These are phyloP conservation scores for Penicillium argentinense DNA, from an alignment of 495 filamentous ascomycete species.

Conservation along the genomic window DNA sequence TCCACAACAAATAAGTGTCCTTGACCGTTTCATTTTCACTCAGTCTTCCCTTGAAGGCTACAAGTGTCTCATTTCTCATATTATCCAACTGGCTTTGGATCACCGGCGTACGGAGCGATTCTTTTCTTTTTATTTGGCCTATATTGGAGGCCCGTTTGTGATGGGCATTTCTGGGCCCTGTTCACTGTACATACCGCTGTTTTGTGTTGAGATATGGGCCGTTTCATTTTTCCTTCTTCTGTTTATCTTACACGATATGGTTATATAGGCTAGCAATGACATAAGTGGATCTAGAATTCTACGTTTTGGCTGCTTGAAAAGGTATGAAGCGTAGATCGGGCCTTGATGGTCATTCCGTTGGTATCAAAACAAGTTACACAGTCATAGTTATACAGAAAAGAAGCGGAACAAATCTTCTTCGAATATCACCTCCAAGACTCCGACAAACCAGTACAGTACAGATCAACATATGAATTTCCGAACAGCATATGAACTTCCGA, in stretches of 20 bases:
- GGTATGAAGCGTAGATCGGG: too few relatives aligned
- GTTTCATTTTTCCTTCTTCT: conserved; percentile 1
- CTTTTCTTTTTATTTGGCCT: conserved; percentile 6
- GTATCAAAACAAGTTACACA: too few relatives aligned
- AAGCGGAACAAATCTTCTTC: too few relatives aligned
- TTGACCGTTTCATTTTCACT: conserved; percentile 4
- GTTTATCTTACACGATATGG: conserved; percentile 2
- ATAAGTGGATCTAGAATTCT: background rate
- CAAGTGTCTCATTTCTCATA: background rate
- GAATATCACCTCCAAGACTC: too few relatives aligned
- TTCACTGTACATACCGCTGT: conserved; percentile 10
- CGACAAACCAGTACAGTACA: too few relatives aligned
- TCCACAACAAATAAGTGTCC: conserved; percentile 73
- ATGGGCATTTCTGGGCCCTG: conserved; percentile 5
- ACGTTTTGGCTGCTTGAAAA: too few relatives aligned
- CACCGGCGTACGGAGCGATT: conserved; percentile 29
- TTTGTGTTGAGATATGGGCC: conserved; percentile 27
- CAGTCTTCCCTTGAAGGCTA: too few relatives aligned
- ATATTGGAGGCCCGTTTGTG: background rate
- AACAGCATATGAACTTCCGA: too few relatives aligned
- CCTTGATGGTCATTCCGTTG: too few relatives aligned
- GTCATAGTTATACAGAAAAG: too few relatives aligned
- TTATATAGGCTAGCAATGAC: conserved; percentile 4
- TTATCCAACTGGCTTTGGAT: conserved; percentile 21
- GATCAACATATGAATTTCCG: too few relatives aligned